Conservation (phyloP, 257 asterid genomes). For the Rhazya stricta region DNA sequence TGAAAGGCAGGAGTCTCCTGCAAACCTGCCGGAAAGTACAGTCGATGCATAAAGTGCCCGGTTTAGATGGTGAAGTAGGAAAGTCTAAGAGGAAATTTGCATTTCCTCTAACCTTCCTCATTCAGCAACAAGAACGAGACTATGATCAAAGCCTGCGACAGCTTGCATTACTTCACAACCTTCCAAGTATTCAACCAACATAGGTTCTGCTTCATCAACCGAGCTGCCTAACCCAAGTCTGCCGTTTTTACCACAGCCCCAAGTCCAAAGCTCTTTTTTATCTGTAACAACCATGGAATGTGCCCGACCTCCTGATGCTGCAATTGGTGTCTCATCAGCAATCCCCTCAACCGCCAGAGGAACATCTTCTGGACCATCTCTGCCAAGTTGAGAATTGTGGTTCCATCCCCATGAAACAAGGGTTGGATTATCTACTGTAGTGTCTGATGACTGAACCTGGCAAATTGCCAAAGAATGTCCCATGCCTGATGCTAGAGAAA, state of each 20-base stretch:
- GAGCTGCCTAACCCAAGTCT: slow-evolving; percentile 88
- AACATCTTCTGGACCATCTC: slow-evolving; percentile 48
- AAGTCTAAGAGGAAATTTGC: too few species aligned
- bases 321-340: slow-evolving; percentile 40
- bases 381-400: slow-evolving; percentile 69
- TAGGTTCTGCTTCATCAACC: slow-evolving; percentile 64
- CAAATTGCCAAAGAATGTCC: slow-evolving; percentile 90
- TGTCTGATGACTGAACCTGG: slow-evolving; percentile 24
- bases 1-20: background rate
- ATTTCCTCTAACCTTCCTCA: slow-evolving; percentile 18
- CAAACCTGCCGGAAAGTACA: background rate
- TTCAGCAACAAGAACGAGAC: slow-evolving; percentile 53
- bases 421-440: slow-evolving; percentile 21
- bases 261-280: slow-evolving; percentile 60
- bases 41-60: background rate
- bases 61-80: background rate
- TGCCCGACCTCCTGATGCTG: slow-evolving; percentile 71
- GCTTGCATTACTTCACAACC: slow-evolving; percentile 63
- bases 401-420: slow-evolving; percentile 96
- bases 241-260: slow-evolving; percentile 97
- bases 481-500: slow-evolving; percentile 67
- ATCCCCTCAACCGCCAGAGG: slow-evolving; percentile 52
- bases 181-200: slow-evolving; percentile 56
- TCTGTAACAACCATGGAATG: slow-evolving; percentile 66
- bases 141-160: slow-evolving; percentile 85